Base-by-base conservation (phyloP, 352 stramenopile species). In the Phytophthora pluvialis region DNA sequence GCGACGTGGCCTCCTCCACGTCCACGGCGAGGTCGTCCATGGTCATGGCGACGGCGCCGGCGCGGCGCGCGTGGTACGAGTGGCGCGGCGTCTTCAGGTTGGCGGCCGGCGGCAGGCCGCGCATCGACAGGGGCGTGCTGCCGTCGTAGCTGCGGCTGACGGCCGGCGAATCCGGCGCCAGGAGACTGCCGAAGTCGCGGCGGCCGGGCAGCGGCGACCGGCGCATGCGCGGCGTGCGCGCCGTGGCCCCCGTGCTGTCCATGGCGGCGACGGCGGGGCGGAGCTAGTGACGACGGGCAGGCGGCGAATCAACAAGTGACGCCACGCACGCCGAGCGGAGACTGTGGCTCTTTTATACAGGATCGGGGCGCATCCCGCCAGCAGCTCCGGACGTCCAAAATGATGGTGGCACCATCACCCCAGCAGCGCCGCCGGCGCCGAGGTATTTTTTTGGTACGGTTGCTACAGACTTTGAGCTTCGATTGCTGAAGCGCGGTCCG, bases 201-300 rank as follows among this genome's bases (percentile, higher is more conserved):
- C 76, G 31, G 1, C 31, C 31, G 31, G 31, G 31, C 36, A 44
- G 18, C 25, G 31, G 32, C 31, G 48, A 43, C 48, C 40, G 78
- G 29, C 77, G 80, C 43, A 16, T 73, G 42, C 79, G 75, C 40
- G 87, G 87, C 38, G 87, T 95, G 48, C 85, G 78, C 16, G 78
- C 83, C 18, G 81, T 95, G 10, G 87, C 87, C 15, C 87, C 87
- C 5, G 81, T 89, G 77, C 82, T 92, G 75, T 95, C 84, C 87
- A 95, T 95, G 38, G 60, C 7, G 33, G 4, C 26, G 53, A 32
- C 36, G 33, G 36, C 18, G 29, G n/a, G 15, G 16, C 44, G 26
- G 29, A n/a, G 21, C 11, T 26, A 26, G 47, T 50, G 54, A 33
- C n/a, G 32, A 7, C n/a, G 36, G 40, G n/a, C 21, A 53, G 48